These are phyloP conservation scores for Furcasterigmium sp. DNA, from an alignment of 2,329 filamentous ascomycete species.

Conservation along the genomic window DNA sequence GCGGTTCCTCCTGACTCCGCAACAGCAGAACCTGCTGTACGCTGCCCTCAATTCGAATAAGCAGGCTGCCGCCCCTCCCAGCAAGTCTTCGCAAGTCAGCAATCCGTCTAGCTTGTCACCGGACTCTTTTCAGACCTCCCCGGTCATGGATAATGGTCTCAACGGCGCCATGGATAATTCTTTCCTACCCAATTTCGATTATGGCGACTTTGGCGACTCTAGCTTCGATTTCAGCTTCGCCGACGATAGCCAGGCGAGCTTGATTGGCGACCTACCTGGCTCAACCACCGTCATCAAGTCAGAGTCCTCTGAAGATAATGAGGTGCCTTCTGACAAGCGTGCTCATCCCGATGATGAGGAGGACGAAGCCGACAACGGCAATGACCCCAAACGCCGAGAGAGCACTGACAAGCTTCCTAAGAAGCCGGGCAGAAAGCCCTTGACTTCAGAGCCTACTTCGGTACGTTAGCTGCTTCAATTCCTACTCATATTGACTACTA, in stretches of 20 bases:
- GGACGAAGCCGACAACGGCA: conserved; percentile 52
- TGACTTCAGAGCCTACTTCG: conserved; percentile 92
- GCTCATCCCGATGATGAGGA: conserved; percentile 68
- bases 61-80: conserved; percentile 23
- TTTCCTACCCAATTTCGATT: conserved; percentile 69
- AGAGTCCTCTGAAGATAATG: conserved; percentile 57
- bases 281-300: conserved; percentile 47
- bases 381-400: conserved; percentile 67
- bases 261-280: conserved; percentile 73
- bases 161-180: conserved; percentile 35
- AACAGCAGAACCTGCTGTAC: conserved; percentile 72
- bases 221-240: conserved; percentile 69
- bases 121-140: conserved; percentile 43
- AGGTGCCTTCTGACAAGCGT: conserved; percentile 55
- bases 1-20: conserved; percentile 66
- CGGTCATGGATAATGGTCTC: conserved; percentile 31
- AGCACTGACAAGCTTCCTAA: conserved; percentile 81
- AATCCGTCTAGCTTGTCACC: conserved; percentile 40
- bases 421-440: conserved; percentile 92
- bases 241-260: conserved; percentile 43
- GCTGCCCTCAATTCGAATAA: conserved; percentile 72
- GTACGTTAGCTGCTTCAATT: conserved; percentile 54
- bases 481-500: neutral
- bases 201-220: conserved; percentile 65
- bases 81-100: conserved; percentile 26